These are phyloP conservation scores for Fusarium foetens DNA, from an alignment of 2,329 filamentous ascomycete species.

Conservation along the genomic window DNA sequence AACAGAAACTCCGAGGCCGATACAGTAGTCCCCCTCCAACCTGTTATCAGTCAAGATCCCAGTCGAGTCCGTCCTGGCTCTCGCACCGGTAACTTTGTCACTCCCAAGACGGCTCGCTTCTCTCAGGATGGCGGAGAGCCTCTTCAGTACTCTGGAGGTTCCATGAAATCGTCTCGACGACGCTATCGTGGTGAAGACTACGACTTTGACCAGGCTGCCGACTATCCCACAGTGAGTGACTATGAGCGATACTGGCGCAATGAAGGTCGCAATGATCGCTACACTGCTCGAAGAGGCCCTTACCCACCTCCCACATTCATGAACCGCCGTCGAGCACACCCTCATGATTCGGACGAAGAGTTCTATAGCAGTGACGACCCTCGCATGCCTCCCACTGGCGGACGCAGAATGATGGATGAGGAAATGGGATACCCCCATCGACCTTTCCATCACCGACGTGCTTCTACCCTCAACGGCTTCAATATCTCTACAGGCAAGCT, in stretches of 20 bases:
- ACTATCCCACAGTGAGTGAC: conserved; percentile 35
- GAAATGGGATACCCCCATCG: conserved; percentile 35
- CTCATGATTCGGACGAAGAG: conserved; percentile 43
- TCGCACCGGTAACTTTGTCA: conserved; percentile 27
- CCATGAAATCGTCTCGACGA: conserved; percentile 34
- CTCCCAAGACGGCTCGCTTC: conserved; percentile 25
- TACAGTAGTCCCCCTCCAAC: conserved; percentile 35
- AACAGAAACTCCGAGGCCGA: conserved; percentile 33
- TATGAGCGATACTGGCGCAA: conserved; percentile 44
- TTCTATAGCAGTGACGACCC: conserved; percentile 35
- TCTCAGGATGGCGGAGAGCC: conserved; percentile 41
- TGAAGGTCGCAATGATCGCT: conserved; percentile 34
- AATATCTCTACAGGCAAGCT: conserved; percentile 42
- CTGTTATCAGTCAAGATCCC: conserved; percentile 33
- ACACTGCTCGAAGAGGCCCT: conserved; percentile 35
- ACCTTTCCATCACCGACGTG: conserved; percentile 9
- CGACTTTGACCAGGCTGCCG: conserved; percentile 38
- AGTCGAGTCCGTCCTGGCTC: conserved; percentile 32
- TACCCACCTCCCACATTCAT: conserved; percentile 42
- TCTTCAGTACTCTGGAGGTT: conserved; percentile 35
- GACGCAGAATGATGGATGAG: conserved; percentile 37
- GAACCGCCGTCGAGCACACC: conserved; percentile 35
- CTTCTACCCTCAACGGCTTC: conserved; percentile 25
- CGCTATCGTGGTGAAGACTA: conserved; percentile 40
- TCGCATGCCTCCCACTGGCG: conserved; percentile 23